Evolutionary conservation across 495 filamentous ascomycete species (phyloP).

Genomic region (Venustampulla echinocandica): DNA sequence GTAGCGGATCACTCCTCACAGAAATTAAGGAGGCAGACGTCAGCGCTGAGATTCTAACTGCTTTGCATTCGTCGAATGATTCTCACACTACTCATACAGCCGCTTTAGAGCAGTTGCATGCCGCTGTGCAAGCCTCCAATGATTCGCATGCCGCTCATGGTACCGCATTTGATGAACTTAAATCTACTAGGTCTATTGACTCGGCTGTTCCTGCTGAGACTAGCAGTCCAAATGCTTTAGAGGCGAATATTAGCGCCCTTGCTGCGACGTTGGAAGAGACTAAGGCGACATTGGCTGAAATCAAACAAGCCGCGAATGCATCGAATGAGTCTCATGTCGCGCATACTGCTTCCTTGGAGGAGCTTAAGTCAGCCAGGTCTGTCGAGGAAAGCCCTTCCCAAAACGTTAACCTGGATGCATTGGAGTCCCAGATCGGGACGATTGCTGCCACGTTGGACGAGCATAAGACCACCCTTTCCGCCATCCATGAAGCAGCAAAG

Average conservation of each 20-base stretch:
- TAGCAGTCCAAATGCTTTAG: neutral
- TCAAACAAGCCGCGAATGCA: slow-evolving; percentile 2
- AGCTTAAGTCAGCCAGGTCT: too few relatives aligned
- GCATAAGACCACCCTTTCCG: slow-evolving; percentile 2
- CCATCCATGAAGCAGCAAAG: slow-evolving; percentile 1
- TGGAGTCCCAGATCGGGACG: slow-evolving; percentile 3
- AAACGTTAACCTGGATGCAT: neutral
- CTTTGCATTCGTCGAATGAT: slow-evolving; percentile 16
- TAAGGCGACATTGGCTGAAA: neutral
- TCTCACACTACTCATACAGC: slow-evolving; percentile 4
- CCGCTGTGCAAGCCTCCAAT: slow-evolving; percentile 3
- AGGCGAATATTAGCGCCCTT: slow-evolving; percentile 4
- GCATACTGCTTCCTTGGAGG: neutral
- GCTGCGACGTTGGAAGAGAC: slow-evolving; percentile 1
- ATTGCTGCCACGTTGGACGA: slow-evolving; percentile 8
- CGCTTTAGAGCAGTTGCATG: slow-evolving; percentile 5
- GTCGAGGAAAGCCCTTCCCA: too few relatives aligned
- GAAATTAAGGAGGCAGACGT: slow-evolving; percentile 22
- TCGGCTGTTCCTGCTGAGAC: slow-evolving; percentile 1
- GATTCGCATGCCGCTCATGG: slow-evolving; percentile 7
- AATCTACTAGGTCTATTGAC: slow-evolving; percentile 3
- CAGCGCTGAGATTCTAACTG: slow-evolving; percentile 22
- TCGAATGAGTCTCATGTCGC: slow-evolving; percentile 12
- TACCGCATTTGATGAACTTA: slow-evolving; percentile 5
- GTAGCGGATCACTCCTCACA: slow-evolving; percentile 6